Evolutionary conservation across 2,329 filamentous ascomycete genomes (phyloP), one percentile per base, ranked within the genome.

Genomic region (Ascocoryne sarcoides): DNA sequence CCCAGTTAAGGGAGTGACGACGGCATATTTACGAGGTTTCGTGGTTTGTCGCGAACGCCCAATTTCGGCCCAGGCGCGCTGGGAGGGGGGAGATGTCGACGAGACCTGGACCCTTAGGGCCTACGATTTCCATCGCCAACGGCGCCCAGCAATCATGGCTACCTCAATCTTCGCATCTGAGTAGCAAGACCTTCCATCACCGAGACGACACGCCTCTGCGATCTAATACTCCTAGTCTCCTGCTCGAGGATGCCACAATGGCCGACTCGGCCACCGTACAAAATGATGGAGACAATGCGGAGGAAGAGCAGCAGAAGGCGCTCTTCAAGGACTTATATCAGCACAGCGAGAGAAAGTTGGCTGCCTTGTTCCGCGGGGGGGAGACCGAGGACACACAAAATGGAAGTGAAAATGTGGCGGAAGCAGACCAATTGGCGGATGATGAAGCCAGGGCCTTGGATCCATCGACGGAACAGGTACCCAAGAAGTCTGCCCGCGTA

Each of bases 311-410:
- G 53, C 81, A 69, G 57, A 62, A 83, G 63, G 71, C 77, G 57
- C 69, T 80, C 58, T 92, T 95, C 63, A 76, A 78, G 60, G 78
- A 86, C 43, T 68, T 89, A 40, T 95, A 84, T 70, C 76, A 76
- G 58, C 76, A 76, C 62, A 82, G 77, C 54, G 87, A 95, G 64
- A 73, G 77, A 53, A 82, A 79, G 64, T 80, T 95, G 56, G 75
- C 79, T 47, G 69, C 77, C 31, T 68, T 95, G n/a, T 93, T 95
- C 60, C 69, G 70, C 29, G 65, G 65, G 31, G 63, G 60, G 39
- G 56, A 49, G 8, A 41, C 47, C 20, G 51, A 16, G 20, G 46
- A 48, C 20, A 37, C 37, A 20, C 46, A 48, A 23, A 16, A 36
- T 30, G 48, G 36, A 17, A 50, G 61, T 36, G 58, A 61, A 37